Conservation (phyloP, 345 rosid species). For the Eucalyptus melliodora region DNA sequence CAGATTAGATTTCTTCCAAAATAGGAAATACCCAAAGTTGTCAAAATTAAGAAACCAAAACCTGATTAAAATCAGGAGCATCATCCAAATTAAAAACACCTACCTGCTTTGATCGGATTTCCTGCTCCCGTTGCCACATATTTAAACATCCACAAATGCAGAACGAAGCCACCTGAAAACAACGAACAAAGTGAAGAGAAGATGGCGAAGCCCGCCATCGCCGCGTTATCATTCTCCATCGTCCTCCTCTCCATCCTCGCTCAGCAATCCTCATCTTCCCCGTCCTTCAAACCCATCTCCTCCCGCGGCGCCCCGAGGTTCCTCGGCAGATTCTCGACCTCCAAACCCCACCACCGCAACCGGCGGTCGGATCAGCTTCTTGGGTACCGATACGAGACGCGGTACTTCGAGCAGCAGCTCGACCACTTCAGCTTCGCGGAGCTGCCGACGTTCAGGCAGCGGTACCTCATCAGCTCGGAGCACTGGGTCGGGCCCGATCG, state of each 20-base stretch:
- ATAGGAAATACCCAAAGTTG: neutral
- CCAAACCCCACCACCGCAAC: neutral
- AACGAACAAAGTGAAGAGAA: neutral
- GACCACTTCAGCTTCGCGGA: conserved; percentile 81
- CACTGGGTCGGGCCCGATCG: conserved; percentile 52
- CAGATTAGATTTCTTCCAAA: neutral
- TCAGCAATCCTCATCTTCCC: conserved; percentile 1
- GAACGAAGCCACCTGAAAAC: neutral
- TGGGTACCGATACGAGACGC: conserved; percentile 37
- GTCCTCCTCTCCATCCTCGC: conserved; percentile 4
- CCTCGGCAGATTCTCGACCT: conserved; percentile 5
- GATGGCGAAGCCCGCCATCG: conserved; percentile 13
- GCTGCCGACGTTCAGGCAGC: conserved; percentile 42
- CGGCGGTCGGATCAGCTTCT: neutral
- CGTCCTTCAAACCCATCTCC: neutral
- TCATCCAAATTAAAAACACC: neutral
- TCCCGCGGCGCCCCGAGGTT: conserved; percentile 20
- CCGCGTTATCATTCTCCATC: neutral
- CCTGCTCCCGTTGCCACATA: neutral
- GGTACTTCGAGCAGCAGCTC: conserved; percentile 45
- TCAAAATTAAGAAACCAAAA: neutral
- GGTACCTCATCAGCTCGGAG: conserved; percentile 58
- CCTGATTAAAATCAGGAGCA: neutral
- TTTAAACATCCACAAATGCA: neutral
- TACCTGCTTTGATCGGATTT: neutral